Evolutionary conservation across 768 basidiomycete species (phyloP).

Genomic region (Paxillus involutus): DNA sequence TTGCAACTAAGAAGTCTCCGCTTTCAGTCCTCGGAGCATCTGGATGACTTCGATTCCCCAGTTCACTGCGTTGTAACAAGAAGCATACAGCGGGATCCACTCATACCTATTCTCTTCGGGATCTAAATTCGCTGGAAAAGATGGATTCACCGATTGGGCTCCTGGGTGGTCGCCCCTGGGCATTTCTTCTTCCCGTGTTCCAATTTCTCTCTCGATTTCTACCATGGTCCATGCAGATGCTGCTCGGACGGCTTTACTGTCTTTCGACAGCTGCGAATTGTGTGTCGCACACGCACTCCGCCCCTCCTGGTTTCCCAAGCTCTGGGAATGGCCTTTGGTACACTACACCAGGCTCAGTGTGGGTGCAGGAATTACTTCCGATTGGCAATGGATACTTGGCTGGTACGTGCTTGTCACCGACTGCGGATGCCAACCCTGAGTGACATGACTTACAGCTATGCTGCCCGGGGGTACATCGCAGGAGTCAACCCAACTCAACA

Average conservation of each 20-base stretch:
- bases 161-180: conserved; percentile 18
- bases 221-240: conserved; percentile 14
- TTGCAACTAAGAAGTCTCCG: neutral
- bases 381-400: conserved; percentile 75
- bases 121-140: neutral
- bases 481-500: conserved; percentile 67
- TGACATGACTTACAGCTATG: conserved; percentile 46
- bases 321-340: conserved; percentile 83
- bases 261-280: conserved; percentile 21
- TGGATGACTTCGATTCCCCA: neutral
- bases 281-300: conserved; percentile 13
- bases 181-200: conserved; percentile 8
- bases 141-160: conserved; percentile 23
- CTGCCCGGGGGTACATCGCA: conserved; percentile 58
- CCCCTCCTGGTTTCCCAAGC: conserved; percentile 53
- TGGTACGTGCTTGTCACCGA: conserved; percentile 35
- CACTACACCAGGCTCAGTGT: conserved; percentile 47
- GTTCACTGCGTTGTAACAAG: neutral
- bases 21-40: neutral
- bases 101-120: neutral
- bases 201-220: conserved; percentile 15
- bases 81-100: neutral
- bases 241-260: conserved; percentile 21
- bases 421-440: neutral
- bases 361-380: conserved; percentile 64